Base-by-base conservation (phyloP, 306 rosid species). In the Nissolia schottii region DNA sequence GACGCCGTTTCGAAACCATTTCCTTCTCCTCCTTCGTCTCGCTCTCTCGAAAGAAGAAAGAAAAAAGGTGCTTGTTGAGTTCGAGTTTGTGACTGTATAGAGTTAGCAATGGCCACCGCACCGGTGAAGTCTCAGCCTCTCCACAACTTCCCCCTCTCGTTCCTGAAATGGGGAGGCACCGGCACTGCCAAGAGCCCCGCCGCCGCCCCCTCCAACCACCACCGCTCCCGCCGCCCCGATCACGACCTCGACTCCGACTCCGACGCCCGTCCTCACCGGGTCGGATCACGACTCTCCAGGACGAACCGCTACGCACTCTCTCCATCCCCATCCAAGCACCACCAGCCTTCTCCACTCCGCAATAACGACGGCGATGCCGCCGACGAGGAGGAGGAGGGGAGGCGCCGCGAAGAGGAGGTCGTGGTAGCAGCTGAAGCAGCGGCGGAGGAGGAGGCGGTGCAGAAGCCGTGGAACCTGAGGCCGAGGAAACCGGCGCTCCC, bases 101-200 rank as follows among this genome's bases (percentile, higher is more conserved):
- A n/a, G n/a, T n/a, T n/a, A n/a, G 1, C 19, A 82, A 94, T 94
- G 99, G 89, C 97, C 18, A 88, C 97, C 5, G 89, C 88, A 7
- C 99, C 97, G 12, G 90, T 70, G 37, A 91, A 94, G 85, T 86
- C 99, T 9, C 89, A 86, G 67, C 99, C 96, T 34, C 85, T 94
- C 45, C 97, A 94, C 87, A 94, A 94, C 85, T 94, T 94, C 81
- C 43, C 97, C 9, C 80, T 91, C 1, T 82, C 95, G 15, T 88
- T 81, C 68, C 63, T 94, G 34, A 89, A 88, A 77, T 94, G 99
- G 97, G 97, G 99, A 0, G 89, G 82, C 31, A 94, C 50, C 16
- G 71, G 58, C 25, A 41, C 62, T 14, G 9, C 20, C 53, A 77
- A 86, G 81, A 87, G 83, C 69, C 84, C 84, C 63, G 18, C 12